These are phyloP conservation scores for Colletotrichum lindemuthianum DNA, from an alignment of 2,329 filamentous ascomycete species.

Conservation along the genomic window DNA sequence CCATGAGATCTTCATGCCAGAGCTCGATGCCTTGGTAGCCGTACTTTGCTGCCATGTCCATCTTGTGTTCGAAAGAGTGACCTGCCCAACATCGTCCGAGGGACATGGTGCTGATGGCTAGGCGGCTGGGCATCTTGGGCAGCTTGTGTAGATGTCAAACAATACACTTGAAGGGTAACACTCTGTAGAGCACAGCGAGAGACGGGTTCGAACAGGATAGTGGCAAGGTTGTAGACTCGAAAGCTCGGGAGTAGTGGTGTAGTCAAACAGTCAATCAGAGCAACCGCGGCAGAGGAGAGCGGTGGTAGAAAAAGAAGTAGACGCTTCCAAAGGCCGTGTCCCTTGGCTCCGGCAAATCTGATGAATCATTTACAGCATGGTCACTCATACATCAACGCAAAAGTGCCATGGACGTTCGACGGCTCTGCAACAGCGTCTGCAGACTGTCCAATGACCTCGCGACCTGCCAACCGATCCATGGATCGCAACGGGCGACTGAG, in stretches of 20 bases:
- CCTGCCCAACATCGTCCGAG: slow-evolving; percentile 76
- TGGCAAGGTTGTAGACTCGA: too few species aligned
- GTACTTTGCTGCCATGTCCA: slow-evolving; percentile 72
- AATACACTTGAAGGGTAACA: slow-evolving; percentile 1
- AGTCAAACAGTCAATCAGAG: too few species aligned
- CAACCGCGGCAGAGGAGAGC: too few species aligned
- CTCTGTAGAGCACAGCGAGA: too few species aligned
- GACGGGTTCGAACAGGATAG: too few species aligned
- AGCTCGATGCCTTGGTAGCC: slow-evolving; percentile 78
- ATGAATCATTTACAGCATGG: slow-evolving; percentile 20
- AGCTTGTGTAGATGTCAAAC: background rate
- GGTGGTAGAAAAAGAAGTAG: background rate
- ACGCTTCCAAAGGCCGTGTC: background rate
- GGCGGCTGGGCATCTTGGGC: slow-evolving; percentile 61
- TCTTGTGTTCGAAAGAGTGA: slow-evolving; percentile 73
- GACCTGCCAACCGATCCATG: slow-evolving; percentile 4
- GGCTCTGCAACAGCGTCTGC: background rate
- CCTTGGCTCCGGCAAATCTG: slow-evolving; percentile 12
- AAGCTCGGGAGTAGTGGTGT: too few species aligned
- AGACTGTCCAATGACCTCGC: slow-evolving; percentile 16
- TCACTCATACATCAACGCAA: background rate
- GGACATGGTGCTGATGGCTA: slow-evolving; percentile 81
- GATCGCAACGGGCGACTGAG: slow-evolving; percentile 12
- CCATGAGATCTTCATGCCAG: slow-evolving; percentile 80
- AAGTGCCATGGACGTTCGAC: slow-evolving; percentile 5